Base-by-base conservation (phyloP, 2,329 filamentous ascomycete genomes). In the Arthrinium phaeospermum region DNA sequence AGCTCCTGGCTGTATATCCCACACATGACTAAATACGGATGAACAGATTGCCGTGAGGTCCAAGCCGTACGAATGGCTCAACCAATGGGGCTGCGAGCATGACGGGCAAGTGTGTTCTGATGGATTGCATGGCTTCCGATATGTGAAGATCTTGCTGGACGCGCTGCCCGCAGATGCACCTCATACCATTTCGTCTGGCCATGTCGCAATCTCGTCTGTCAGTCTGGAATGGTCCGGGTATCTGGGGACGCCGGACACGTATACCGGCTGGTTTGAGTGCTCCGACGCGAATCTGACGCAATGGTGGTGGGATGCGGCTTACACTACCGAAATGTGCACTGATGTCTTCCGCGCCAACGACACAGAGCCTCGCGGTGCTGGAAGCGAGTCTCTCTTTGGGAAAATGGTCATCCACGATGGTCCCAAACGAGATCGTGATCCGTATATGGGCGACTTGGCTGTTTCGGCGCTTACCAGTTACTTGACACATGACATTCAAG, bases 291-390 rank as follows among this genome's bases (percentile, higher is more conserved):
- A 84, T 22, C 75, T 88, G 10, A 87, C 85, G 24, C 85, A 86
- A 74, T 88, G 83, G 83, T 89, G 86, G 86, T 88, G 83, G 74
- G 86, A 88, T 74, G 85, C 82, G 5, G 85, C 86, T 0, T 88
- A 89, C 74, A 88, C 87, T 1, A 86, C 85, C 67, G 87, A 88
- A 73, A 80, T 87, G 73, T 82, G 82, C 68, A 87, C 82, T 2
- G 85, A 86, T 72, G 76, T 80, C 4, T 88, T 89, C 76, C 78
- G 79, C 0, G 79, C 77, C 24, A 86, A 88, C 74, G 82, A 87
- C 74, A 86, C 85, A 0, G 87, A 89, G 72, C 86, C 86, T 3
- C 79, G 86, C 51, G 77, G 80, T 24, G 86, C 86, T 4, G 79
- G 77, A 1, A 86, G 84, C 68, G 79, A 82, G 3, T 82, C 81